A percentile compares a stretch with the other conserved stretches of the same genome.
phyloP scores from a whole-genome alignment of 768 basidiomycete species.

The Sistotremastrum suecicum region DNA sequence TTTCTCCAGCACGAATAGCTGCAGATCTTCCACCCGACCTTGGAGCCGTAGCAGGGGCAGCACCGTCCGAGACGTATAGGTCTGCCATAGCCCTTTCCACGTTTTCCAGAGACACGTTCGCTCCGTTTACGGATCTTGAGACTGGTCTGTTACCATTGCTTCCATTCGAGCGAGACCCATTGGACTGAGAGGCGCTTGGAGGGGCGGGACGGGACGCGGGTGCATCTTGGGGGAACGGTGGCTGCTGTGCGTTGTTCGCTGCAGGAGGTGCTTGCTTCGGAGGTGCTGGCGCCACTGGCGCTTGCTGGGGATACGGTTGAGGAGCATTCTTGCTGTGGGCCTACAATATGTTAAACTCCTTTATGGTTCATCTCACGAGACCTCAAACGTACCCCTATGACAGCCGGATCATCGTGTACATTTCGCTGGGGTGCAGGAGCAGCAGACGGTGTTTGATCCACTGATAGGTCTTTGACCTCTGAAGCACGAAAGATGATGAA shows the following conservation, averaged over 20 bases:
- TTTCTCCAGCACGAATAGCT: constrained; percentile 19
- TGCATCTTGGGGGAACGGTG: constrained; percentile 4
- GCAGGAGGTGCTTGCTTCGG: constrained; percentile 12
- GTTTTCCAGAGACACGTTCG: constrained; percentile 15
- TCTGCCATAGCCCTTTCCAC: constrained; percentile 46
- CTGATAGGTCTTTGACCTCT: constrained; percentile 80
- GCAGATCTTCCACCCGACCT: constrained; percentile 17
- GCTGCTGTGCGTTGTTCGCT: constrained; percentile 7
- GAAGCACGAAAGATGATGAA: constrained; percentile 88
- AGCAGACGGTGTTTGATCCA: constrained; percentile 46
- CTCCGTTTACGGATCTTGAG: constrained; percentile 5
- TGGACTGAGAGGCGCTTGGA: constrained; percentile 14
- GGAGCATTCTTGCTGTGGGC: too few species aligned
- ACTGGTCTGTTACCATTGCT: constrained; percentile 32
- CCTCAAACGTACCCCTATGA: constrained; percentile 41
- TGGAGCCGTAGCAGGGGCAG: not conserved
- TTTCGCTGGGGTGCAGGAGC: constrained; percentile 28
- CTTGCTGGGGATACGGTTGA: too few species aligned
- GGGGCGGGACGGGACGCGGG: constrained; percentile 5
- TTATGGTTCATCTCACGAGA: too few species aligned
- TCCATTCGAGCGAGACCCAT: constrained; percentile 22
- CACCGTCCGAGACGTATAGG: constrained; percentile 24
- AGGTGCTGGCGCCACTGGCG: not conserved
- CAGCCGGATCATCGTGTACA: constrained; percentile 75
- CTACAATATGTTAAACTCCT: too few species aligned